phyloP scores from a whole-genome alignment of 306 rosid species.

The Inga laurina region DNA sequence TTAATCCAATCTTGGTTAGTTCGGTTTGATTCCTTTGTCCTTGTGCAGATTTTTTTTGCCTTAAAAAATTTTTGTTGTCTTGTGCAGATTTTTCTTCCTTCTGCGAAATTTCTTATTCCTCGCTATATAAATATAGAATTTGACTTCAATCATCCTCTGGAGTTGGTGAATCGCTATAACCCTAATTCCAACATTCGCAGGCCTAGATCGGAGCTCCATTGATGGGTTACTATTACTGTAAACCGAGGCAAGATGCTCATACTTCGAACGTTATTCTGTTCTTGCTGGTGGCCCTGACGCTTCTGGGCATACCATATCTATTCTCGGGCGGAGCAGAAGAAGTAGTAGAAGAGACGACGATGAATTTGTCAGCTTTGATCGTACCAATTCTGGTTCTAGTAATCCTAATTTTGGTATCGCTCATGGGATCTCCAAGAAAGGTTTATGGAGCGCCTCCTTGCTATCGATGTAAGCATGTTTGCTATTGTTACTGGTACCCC shows the following conservation, averaged over 20 bases:
- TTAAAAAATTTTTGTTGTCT: neutral
- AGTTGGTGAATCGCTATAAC: constrained; percentile 22
- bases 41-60: neutral
- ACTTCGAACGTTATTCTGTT: constrained; percentile 50
- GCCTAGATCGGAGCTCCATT: constrained; percentile 7
- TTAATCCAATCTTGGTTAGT: neutral
- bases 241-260: constrained; percentile 29
- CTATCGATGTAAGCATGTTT: constrained; percentile 38
- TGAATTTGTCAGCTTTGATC: constrained; percentile 27
- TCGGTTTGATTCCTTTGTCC: neutral
- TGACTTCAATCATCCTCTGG: neutral
- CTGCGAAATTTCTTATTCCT: constrained; percentile 18
- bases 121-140: neutral
- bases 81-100: neutral
- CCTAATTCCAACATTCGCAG: constrained; percentile 1
- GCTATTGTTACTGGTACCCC: constrained; percentile 44
- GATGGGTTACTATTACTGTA: constrained; percentile 57
- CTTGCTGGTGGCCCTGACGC: constrained; percentile 52
- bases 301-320: constrained; percentile 46
- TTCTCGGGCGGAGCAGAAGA: constrained; percentile 35
- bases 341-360: constrained; percentile 22
- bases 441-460: constrained; percentile 31
- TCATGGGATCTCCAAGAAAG: constrained; percentile 30
- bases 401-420: constrained; percentile 51
- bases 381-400: constrained; percentile 43